Base-by-base conservation (phyloP, 2,329 filamentous ascomycete species). In the Lachnum nothofagi region DNA sequence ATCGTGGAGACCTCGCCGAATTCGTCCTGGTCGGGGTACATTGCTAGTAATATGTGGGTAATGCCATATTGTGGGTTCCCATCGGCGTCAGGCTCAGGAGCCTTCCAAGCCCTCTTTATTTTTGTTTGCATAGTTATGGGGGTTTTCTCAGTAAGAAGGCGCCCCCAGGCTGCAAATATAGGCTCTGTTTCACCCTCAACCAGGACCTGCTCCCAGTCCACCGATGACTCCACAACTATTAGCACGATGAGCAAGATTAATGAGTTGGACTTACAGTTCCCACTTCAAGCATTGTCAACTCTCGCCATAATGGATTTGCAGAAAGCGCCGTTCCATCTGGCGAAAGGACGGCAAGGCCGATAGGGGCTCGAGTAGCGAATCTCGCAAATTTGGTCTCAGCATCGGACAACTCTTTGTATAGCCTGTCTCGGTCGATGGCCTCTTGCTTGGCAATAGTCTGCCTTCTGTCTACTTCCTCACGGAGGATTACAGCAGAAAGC, bases 301-400 rank as follows among this genome's bases (percentile, higher is more conserved):
- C 41, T 25, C 22, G 24, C 55, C 54, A 60, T 6, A 55, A 43
- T 10, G 51, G 44, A 35, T 59, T 60, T 6, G 49, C 57, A n/a
- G 46, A 52, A 9, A 57, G 38, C 22, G 48, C 51, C 17, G 77
- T 76, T 22, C 85, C 85, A 44, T 77, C 72, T 2, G 75, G 72
- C 56, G 85, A 77, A 12, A 82, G 79, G 49, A 89, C 85, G 58
- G 83, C 86, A 66, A 89, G 80, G 17, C 85, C 86, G 2, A 87
- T 80, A 0, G 86, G 85, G 2, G 85, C 82, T 48, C 87, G 83
- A 55, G 86, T 82, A 3, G 85, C 82, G 65, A 88, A 83, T 4
- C 80, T 73, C 5, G 81, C 80, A 58, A 88, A 88, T 47, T 82
- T 80, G 17, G 79, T 78, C 49, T 85, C 78, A 38, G 77, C 76